phyloP scores from a whole-genome alignment of 2,329 filamentous ascomycete species.

The Alternaria novae-zelandiae region DNA sequence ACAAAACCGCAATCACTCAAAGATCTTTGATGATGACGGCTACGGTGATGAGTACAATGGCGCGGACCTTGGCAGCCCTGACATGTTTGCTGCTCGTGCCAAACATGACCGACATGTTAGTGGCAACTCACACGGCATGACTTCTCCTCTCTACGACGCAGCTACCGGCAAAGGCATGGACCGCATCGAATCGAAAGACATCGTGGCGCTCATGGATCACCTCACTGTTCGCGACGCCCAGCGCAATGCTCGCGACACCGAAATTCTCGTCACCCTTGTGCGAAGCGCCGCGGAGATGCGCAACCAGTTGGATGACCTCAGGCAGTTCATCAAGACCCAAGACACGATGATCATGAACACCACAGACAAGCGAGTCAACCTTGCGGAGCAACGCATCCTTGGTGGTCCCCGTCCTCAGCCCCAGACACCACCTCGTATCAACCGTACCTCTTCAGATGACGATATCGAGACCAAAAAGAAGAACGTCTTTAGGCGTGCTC shows the following conservation, averaged over 20 bases:
- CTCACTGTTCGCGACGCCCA: slow-evolving; percentile 96
- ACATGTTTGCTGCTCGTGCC: slow-evolving; percentile 53
- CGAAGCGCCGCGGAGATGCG: slow-evolving; percentile 96
- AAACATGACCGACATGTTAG: slow-evolving; percentile 73
- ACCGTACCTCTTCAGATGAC: slow-evolving; percentile 59
- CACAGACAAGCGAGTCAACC: slow-evolving; percentile 86
- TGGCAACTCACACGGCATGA: slow-evolving; percentile 90
- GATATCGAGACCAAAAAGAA: slow-evolving; percentile 78
- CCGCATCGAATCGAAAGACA: slow-evolving; percentile 92
- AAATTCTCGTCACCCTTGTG: slow-evolving; percentile 93
- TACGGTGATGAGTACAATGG: slow-evolving; percentile 59
- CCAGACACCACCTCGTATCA: slow-evolving; percentile 60
- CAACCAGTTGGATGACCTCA: slow-evolving; percentile 94
- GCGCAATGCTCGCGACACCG: slow-evolving; percentile 92
- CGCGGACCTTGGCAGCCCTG: slow-evolving; percentile 49
- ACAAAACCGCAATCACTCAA: slow-evolving; percentile 53
- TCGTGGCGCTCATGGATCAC: slow-evolving; percentile 97
- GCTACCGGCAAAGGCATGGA: slow-evolving; percentile 88
- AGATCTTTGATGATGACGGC: slow-evolving; percentile 63
- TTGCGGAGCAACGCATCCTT: slow-evolving; percentile 80
- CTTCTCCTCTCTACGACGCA: slow-evolving; percentile 87
- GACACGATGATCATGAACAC: slow-evolving; percentile 87
- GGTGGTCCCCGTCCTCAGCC: slow-evolving; percentile 84
- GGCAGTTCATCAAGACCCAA: slow-evolving; percentile 86
- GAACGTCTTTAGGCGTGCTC: slow-evolving; percentile 91